Base-by-base conservation (phyloP, 768 basidiomycete species). In the Suillus subaureus region DNA sequence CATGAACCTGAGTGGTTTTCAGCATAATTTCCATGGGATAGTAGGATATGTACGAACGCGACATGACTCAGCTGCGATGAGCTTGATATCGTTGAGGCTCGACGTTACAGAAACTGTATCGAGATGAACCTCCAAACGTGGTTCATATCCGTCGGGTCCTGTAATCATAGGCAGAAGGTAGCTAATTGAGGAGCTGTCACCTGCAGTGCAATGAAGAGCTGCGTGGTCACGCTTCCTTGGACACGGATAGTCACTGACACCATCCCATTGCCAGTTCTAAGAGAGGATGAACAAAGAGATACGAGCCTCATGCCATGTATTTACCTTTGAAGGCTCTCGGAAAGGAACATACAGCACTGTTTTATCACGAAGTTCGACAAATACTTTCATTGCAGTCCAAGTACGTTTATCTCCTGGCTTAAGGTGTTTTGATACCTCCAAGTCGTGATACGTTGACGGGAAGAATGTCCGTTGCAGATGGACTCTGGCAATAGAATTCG, bases 191-290 rank as follows among this genome's bases (percentile, higher is more conserved):
- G 97, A 96, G 47, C 88, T 86, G 67, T 94, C 90, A 12, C 92
- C 93, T 39, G 90, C 87, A 23, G 81, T 82, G 35, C 96, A 73
- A 67, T 89, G 91, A 42, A 98, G 84, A 68, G 87, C 89, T 40
- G 91, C 87, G 42, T 88, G 79, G 75, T 91, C 89, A 61, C 89
- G 84, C 67, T 83, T 83, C 62, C 82, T 83, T 37, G 82, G 82
- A 63, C 84, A 82, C 1, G 84, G 84, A 21, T 83, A 69, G 23
- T 84, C 79, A 7, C 73, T 72, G 39, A 80, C 70, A 39, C 87
- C 89, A 74, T 98, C 97, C 90, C 91, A 98, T 74, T 90, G 87
- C 97, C 97, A 99, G 75, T 98, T 92, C 91, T 94, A 63, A 16
- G 43, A 55, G 42, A 55, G 11, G 18, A 43, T 39, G 61, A 33